Evolutionary conservation across 495 filamentous ascomycete genomes (phyloP).

Genomic region (Cryomyces minteri): DNA sequence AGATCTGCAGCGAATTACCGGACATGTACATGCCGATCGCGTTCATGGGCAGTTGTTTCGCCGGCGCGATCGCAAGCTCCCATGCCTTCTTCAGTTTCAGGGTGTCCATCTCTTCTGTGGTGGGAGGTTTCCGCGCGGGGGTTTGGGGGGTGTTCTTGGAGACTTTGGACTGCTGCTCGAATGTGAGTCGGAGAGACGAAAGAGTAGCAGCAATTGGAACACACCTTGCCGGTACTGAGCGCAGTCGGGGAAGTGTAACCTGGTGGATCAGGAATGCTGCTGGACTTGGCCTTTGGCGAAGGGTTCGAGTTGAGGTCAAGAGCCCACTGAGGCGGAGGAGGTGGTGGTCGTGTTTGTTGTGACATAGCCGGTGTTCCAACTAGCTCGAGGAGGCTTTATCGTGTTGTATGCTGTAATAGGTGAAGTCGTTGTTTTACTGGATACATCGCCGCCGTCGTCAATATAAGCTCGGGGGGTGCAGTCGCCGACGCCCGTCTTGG

Average conservation of each 20-base stretch:
- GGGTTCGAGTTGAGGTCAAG: slow-evolving; percentile 53
- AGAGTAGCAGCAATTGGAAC: slow-evolving; percentile 4
- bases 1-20: slow-evolving; percentile 94
- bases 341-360: slow-evolving; percentile 8
- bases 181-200: background rate
- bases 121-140: slow-evolving; percentile 32
- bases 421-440: too few relatives aligned
- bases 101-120: slow-evolving; percentile 69
- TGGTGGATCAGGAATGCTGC: slow-evolving; percentile 64
- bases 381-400: too few relatives aligned
- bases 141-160: slow-evolving; percentile 20
- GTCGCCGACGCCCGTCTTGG: too few relatives aligned
- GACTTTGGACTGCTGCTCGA: slow-evolving; percentile 20
- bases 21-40: slow-evolving; percentile 99
- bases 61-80: slow-evolving; percentile 88
- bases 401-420: too few relatives aligned
- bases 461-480: too few relatives aligned
- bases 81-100: slow-evolving; percentile 97
- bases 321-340: slow-evolving; percentile 57
- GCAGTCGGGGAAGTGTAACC: slow-evolving; percentile 48
- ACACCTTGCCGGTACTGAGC: slow-evolving; percentile 33
- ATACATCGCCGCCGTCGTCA: too few relatives aligned
- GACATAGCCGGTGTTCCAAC: background rate
- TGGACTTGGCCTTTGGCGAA: slow-evolving; percentile 33
- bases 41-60: slow-evolving; percentile 94